A percentile compares a stretch with the other conserved stretches of the same genome.
Conservation (phyloP, 2,329 filamentous ascomycete species). For the Arthrocladium fulminans region DNA sequence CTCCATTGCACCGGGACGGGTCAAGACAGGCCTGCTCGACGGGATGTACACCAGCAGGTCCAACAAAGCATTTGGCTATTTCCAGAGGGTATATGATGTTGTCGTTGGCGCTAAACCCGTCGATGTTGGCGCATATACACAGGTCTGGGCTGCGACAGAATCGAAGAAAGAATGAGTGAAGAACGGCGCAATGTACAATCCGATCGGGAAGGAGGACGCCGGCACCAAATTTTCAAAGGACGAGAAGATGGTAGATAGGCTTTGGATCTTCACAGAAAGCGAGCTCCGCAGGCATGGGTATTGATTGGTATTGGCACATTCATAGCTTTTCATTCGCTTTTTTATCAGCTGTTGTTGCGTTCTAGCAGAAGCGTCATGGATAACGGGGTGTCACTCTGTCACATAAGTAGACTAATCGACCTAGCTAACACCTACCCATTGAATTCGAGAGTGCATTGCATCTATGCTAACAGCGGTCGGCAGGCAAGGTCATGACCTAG, state of each 20-base stretch:
- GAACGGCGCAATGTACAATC: constrained; percentile 27
- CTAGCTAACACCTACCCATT: too few species aligned
- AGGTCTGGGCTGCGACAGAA: constrained; percentile 25
- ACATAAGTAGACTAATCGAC: too few species aligned
- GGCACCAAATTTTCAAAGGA: constrained; percentile 4
- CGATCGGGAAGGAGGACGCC: constrained; percentile 22
- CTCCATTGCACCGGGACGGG: constrained; percentile 36
- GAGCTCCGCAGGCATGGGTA: constrained; percentile 6
- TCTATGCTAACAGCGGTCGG: too few species aligned
- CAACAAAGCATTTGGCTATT: constrained; percentile 6
- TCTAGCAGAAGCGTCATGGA: too few species aligned
- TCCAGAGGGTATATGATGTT: constrained; percentile 8
- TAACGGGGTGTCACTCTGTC: too few species aligned
- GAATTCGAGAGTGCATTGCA: too few species aligned
- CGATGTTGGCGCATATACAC: constrained; percentile 10
- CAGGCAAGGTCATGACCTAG: too few species aligned
- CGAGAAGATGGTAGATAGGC: background rate
- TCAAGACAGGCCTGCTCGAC: constrained; percentile 30
- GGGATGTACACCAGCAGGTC: constrained; percentile 11
- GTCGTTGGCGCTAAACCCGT: constrained; percentile 10
- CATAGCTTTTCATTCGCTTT: too few species aligned
- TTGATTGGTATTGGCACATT: background rate
- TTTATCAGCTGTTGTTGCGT: background rate
- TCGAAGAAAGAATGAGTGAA: constrained; percentile 11
- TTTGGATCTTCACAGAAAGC: constrained; percentile 9